phyloP scores from a whole-genome alignment of 352 stramenopile genomes.

The Phytophthora rubi region DNA sequence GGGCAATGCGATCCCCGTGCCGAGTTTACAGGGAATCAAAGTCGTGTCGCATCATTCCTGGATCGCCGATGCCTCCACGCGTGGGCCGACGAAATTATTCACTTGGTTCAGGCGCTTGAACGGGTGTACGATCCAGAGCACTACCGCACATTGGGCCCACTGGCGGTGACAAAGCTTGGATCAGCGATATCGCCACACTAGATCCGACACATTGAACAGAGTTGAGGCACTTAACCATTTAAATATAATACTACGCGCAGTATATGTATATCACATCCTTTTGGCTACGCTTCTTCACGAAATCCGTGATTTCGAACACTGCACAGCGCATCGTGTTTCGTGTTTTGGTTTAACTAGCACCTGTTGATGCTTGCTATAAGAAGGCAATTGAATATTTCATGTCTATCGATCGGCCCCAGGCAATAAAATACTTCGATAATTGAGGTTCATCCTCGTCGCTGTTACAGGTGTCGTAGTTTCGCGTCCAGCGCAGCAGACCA shows the following conservation, averaged over 20 bases:
- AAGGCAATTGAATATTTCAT: background rate
- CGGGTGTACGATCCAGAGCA: slow-evolving; percentile 53
- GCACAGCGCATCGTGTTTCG: background rate
- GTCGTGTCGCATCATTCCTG: slow-evolving; percentile 31
- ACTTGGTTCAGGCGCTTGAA: slow-evolving; percentile 54
- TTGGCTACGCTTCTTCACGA: background rate
- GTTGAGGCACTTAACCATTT: background rate
- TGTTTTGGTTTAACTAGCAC: slow-evolving; percentile 5
- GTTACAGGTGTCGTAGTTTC: slow-evolving; percentile 55
- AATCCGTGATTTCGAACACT: background rate
- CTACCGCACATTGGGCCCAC: slow-evolving; percentile 59
- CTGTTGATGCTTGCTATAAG: background rate
- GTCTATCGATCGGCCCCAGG: background rate
- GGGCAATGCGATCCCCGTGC: slow-evolving; percentile 53
- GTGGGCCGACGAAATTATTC: slow-evolving; percentile 63
- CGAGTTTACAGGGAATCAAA: slow-evolving; percentile 65
- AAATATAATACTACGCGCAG: background rate
- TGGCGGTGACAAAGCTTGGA: slow-evolving; percentile 22
- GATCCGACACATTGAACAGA: background rate
- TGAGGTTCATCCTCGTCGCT: background rate
- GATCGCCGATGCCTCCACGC: slow-evolving; percentile 47
- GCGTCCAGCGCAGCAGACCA: slow-evolving; percentile 59
- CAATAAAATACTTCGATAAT: slow-evolving; percentile 30
- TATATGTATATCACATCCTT: background rate
- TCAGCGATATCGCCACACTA: background rate